Conservation (phyloP, 805 yeast species). For the Candida khao-thaluensis region DNA sequence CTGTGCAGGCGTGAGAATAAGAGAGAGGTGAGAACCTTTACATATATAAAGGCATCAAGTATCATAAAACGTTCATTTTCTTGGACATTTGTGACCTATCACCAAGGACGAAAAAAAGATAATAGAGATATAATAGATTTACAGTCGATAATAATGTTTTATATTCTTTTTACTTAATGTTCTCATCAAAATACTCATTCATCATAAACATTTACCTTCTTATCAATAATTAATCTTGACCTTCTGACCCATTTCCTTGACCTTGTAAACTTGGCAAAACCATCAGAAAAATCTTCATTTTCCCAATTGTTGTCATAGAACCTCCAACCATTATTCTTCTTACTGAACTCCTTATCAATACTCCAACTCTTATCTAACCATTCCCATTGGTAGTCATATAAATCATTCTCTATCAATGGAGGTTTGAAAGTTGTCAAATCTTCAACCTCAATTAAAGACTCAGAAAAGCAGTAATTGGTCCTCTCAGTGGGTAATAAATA, state of each 20-base stretch:
- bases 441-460: slow-evolving; percentile 26
- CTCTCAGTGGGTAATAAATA: slow-evolving; percentile 53
- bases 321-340: slow-evolving; percentile 51
- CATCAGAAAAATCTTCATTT: slow-evolving; percentile 38
- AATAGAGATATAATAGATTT: no score
- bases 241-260: slow-evolving; percentile 50
- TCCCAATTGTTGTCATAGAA: slow-evolving; percentile 55
- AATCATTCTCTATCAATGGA: slow-evolving; percentile 41
- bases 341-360: slow-evolving; percentile 41
- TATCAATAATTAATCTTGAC: slow-evolving; percentile 36
- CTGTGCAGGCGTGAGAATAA: not conserved
- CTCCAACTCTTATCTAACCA: slow-evolving; percentile 59
- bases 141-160: no score
- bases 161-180: no score
- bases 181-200: no score
- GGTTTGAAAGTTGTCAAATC: slow-evolving; percentile 40
- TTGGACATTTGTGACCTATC: no score
- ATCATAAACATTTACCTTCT: slow-evolving; percentile 15
- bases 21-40: not conserved
- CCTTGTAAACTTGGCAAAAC: slow-evolving; percentile 51
- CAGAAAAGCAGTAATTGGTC: slow-evolving; percentile 45
- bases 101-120: no score
- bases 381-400: slow-evolving; percentile 47
- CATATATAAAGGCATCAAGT: no score
- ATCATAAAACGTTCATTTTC: no score